Base-by-base conservation (phyloP, 352 stramenopile species). In the Phytophthora pluvialis region DNA sequence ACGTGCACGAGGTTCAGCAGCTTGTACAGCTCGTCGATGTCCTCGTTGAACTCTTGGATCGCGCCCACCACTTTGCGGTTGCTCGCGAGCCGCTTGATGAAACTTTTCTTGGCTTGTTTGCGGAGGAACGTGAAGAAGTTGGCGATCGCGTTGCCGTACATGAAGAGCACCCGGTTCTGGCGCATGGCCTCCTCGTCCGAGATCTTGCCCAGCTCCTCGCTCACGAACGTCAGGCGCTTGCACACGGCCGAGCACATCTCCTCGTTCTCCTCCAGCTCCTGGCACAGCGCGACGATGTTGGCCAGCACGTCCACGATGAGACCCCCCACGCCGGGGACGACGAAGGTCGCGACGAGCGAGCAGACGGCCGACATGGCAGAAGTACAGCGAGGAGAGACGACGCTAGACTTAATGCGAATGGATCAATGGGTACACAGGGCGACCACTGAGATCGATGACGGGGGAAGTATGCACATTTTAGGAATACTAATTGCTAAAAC, bases 181-280 rank as follows among this genome's bases (percentile, higher is more conserved):
- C 38, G 64, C 42, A 72, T 62, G 15, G 51, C 51, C 26, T 68
- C 33, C n/a, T 58, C 59, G 57, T 67, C 50, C 32, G 50, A 59
- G 44, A 68, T 64, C 28, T 72, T 72, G 33, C 3, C 21, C 13
- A 72, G 64, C 50, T 67, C 64, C 46, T 68, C 57, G 26, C 32
- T 60, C 28, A 72, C 50, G 39, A 72, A 63, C 44, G 45, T 5
- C 21, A 72, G 39, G 0, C 64, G 64, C n/a, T 63, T 64, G 44
- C 51, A 33, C n/a, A 72, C 64, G 3, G 58, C 39, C 3, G 35
- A 31, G 50, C 58, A 67, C 57, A 72, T 72, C 13, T 51, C 58
- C 45, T 72, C 64, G 56, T 78, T 72, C 67, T 72, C 61, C 32
- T 75, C 70, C 21, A 72, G 63, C 52, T 75, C 51, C 31, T 70